Base-by-base conservation (phyloP, 768 basidiomycete species). In the Rhodosporidiobolus odoratus region DNA sequence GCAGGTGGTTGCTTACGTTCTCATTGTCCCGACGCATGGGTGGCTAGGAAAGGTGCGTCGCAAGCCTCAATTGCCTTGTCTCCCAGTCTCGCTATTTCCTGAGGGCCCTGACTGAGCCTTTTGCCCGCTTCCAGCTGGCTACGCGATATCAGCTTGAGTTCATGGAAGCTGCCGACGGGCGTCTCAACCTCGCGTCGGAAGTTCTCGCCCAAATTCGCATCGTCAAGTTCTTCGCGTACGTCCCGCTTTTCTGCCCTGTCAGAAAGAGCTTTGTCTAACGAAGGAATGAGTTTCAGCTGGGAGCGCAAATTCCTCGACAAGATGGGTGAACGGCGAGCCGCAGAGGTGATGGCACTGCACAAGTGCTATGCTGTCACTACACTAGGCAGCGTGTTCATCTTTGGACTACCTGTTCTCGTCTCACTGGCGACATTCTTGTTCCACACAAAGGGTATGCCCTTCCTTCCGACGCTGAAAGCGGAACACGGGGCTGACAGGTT, bases 141-240 rank as follows among this genome's bases (percentile, higher is more conserved):
- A n/a, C n/a, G n/a, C n/a, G n/a, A n/a, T 77, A 67, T 67, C 72
- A 77, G 48, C 62, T 63, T 23, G 15, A 76, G 61, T 77, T 82
- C 38, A 78, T 82, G 59, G 75, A 71, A 17, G 81, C 82, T 2
- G 80, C 81, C 3, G 82, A 82, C 65, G 77, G 75, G 12, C 77
- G 82, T 13, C 76, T 82, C n/a, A 78, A 79, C 50, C 75, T 79
- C 37, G 78, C 80, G 15, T 80, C 81, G 32, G 82, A 82, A 57
- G 79, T 81, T n/a, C 79, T 82, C 53, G 68, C 74, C 3, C 78
- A 81, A 25, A 78, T 82, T 73, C 77, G 80, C 40, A 73, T 81
- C 57, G 80, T 82, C 76, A 82, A 82, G 60, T 81, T 78, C 75
- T 79, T 78, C 54, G 79, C 79, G n/a, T 80, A 77, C 27, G 43